Evolutionary conservation across 176 grass and related monocot species (phyloP).

Genomic region (Triticum timopheevii): DNA sequence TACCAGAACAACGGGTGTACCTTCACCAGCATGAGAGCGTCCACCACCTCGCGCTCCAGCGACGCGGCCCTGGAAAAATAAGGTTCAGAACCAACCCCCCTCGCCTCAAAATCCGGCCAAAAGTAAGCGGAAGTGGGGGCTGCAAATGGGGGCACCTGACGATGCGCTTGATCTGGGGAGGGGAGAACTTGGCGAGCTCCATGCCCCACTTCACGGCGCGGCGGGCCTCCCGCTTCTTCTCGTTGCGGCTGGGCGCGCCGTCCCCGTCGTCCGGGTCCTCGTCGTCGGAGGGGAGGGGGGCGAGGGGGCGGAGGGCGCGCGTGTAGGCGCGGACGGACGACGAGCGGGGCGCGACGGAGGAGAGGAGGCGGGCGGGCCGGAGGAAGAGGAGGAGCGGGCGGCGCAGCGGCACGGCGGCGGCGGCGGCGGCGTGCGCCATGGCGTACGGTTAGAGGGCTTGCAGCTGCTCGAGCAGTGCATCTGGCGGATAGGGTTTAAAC

Average conservation of each 20-base stretch:
- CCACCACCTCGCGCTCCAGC: conserved; percentile 74
- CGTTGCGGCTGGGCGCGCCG: conserved; percentile 55
- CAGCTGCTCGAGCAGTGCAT: not conserved
- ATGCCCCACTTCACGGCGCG: conserved; percentile 83
- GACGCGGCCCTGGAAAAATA: conserved; percentile 51
- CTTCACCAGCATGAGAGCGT: conserved; percentile 88
- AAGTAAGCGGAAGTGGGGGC: not conserved
- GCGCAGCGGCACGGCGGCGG: conserved; percentile 35
- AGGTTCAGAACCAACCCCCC: not conserved
- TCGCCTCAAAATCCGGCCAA: not conserved
- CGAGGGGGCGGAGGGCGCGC: conserved; percentile 43
- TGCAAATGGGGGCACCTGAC: conserved; percentile 39
- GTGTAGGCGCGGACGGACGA: not conserved
- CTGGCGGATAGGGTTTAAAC: not conserved
- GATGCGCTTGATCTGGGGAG: conserved; percentile 78
- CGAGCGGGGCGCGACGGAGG: conserved; percentile 27
- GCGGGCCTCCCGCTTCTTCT: conserved; percentile 78
- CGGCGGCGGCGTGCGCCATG: conserved; percentile 42
- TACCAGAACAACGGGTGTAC: conserved; percentile 6
- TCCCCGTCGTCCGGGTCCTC: conserved; percentile 39
- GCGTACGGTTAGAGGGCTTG: not conserved
- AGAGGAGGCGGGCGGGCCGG: conserved; percentile 19
- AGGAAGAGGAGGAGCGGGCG: conserved; percentile 39
- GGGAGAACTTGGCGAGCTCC: conserved; percentile 75
- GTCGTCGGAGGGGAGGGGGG: conserved; percentile 15